These are phyloP conservation scores for Ophiocordyceps unilateralis DNA, from an alignment of 2,329 filamentous ascomycete species.

Conservation along the genomic window DNA sequence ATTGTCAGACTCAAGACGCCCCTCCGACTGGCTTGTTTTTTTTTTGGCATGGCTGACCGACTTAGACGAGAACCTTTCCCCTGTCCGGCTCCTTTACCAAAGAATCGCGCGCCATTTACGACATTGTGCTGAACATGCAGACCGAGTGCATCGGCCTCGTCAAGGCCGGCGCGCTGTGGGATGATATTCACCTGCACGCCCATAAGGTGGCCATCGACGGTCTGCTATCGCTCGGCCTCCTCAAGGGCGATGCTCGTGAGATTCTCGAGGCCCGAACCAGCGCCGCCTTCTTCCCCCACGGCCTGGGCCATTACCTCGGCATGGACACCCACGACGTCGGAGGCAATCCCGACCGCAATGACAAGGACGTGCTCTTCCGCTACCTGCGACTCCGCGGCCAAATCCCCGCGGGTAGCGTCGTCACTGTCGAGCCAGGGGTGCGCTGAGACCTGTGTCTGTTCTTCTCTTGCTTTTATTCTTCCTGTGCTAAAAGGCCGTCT, in stretches of 20 bases:
- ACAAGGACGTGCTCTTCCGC: conserved; percentile 69
- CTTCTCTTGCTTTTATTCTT: not conserved
- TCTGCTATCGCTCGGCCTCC: conserved; percentile 56
- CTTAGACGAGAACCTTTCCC: conserved; percentile 70
- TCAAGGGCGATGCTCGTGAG: conserved; percentile 50
- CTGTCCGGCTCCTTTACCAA: conserved; percentile 53
- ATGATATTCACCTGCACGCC: conserved; percentile 63
- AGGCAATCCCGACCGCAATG: conserved; percentile 59
- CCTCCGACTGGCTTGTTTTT: not conserved
- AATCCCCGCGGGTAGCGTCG: conserved; percentile 62
- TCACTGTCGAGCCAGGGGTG: conserved; percentile 83
- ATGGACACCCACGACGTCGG: conserved; percentile 86
- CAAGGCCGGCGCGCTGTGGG: conserved; percentile 60
- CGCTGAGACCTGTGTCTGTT: conserved; percentile 30
- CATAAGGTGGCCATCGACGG: conserved; percentile 72
- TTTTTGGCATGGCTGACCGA: conserved; percentile 1
- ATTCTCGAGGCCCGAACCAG: conserved; percentile 67
- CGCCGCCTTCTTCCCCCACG: conserved; percentile 82
- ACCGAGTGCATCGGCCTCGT: conserved; percentile 55
- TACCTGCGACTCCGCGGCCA: conserved; percentile 67
- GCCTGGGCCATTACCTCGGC: conserved; percentile 77
- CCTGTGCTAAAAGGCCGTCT: conserved; percentile 1
- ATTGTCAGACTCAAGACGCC: conserved; percentile 27
- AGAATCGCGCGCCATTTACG: conserved; percentile 60
- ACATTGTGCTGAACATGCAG: conserved; percentile 79